Evolutionary conservation across 2,329 filamentous ascomycete species (phyloP).

Genomic region (Cladosporium velox): DNA sequence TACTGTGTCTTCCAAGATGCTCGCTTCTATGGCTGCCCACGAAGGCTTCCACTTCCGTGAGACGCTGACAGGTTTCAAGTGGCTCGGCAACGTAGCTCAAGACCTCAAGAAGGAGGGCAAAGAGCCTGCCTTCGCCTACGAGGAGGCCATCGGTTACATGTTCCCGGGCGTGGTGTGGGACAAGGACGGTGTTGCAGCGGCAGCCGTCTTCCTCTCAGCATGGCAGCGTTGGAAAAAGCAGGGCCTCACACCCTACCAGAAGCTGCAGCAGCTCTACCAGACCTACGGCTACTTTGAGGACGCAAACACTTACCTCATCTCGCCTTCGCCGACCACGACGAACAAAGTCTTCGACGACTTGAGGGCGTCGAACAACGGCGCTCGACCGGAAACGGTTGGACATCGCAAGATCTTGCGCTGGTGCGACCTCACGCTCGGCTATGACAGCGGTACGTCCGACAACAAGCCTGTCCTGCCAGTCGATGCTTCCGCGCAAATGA

Average conservation of each 20-base stretch:
- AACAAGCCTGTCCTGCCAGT: slow-evolving; percentile 57
- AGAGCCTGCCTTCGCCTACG: slow-evolving; percentile 60
- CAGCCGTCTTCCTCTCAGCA: slow-evolving; percentile 60
- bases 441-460: slow-evolving; percentile 57
- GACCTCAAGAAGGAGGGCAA: slow-evolving; percentile 54
- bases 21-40: slow-evolving; percentile 56
- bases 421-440: slow-evolving; percentile 63
- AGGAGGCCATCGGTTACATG: slow-evolving; percentile 69
- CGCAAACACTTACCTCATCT: slow-evolving; percentile 64
- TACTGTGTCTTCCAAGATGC: slow-evolving; percentile 65
- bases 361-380: slow-evolving; percentile 41
- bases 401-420: slow-evolving; percentile 56
- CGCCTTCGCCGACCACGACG: slow-evolving; percentile 56
- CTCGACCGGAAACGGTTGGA: slow-evolving; percentile 45
- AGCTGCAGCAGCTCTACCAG: slow-evolving; percentile 59
- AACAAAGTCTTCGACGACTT: slow-evolving; percentile 58
- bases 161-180: slow-evolving; percentile 63
- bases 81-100: slow-evolving; percentile 63
- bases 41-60: slow-evolving; percentile 61
- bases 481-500: slow-evolving; percentile 62
- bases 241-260: slow-evolving; percentile 58
- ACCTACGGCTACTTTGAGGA: slow-evolving; percentile 64
- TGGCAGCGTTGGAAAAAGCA: slow-evolving; percentile 54
- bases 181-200: slow-evolving; percentile 65
- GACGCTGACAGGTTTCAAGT: slow-evolving; percentile 68